Evolutionary conservation across 345 rosid species (phyloP).

Genomic region (Hevea brasiliensis): DNA sequence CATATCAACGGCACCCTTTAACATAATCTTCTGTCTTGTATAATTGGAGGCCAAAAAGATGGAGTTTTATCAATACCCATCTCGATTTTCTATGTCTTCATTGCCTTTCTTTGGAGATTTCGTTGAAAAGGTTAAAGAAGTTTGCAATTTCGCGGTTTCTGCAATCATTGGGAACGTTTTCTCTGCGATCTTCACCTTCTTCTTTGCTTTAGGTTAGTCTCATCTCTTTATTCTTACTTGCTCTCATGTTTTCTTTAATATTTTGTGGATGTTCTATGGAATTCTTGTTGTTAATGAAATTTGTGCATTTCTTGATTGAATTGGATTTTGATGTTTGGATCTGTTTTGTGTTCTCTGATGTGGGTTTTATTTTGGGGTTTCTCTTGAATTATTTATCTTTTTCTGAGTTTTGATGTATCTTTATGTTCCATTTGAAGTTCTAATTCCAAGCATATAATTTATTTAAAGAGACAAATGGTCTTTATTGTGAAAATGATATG

Average conservation of each 20-base stretch:
- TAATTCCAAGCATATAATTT: neutral
- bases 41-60: conserved; percentile 21
- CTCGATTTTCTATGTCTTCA: conserved; percentile 46
- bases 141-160: conserved; percentile 65
- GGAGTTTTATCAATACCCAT: conserved; percentile 64
- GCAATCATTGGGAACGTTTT: conserved; percentile 76
- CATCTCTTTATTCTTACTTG: neutral
- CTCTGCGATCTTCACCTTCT: conserved; percentile 94
- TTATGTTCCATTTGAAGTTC: too few relatives aligned
- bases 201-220: conserved; percentile 87
- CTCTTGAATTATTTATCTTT: neutral
- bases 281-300: neutral
- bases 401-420: neutral
- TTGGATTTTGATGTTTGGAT: conserved; percentile 16
- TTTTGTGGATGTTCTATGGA: neutral
- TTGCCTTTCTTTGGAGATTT: conserved; percentile 47
- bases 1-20: conserved; percentile 20
- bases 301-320: conserved; percentile 8
- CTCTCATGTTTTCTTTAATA: neutral
- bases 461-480: neutral
- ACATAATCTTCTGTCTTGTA: neutral
- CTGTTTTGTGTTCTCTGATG: conserved; percentile 8
- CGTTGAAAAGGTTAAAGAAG: conserved; percentile 59
- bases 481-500: conserved; percentile 1
- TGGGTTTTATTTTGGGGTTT: conserved; percentile 16